These are phyloP conservation scores for Penicillium paxilli DNA, from an alignment of 495 filamentous ascomycete genomes.

Conservation along the genomic window DNA sequence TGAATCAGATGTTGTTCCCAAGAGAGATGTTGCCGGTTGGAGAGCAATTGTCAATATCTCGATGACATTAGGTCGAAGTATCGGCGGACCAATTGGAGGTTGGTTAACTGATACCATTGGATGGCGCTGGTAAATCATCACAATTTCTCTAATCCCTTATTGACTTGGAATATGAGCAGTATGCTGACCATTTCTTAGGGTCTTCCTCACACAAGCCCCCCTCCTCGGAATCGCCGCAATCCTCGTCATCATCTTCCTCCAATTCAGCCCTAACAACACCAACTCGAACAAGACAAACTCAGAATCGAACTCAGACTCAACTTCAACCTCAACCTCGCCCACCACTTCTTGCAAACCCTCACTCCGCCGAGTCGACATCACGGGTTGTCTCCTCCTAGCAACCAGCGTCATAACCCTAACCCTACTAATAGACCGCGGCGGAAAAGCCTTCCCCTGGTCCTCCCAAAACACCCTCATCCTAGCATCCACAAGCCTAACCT, in stretches of 20 bases:
- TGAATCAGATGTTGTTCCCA: not conserved
- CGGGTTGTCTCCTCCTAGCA: not conserved
- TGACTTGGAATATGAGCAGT: too few species aligned
- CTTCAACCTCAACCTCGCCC: too few species aligned
- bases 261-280: not conserved
- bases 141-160: not conserved
- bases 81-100: conserved; percentile 1
- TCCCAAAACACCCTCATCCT: not conserved
- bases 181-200: not conserved
- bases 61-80: not conserved
- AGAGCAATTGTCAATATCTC: conserved; percentile 1
- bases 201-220: not conserved
- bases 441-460: not conserved
- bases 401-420: not conserved
- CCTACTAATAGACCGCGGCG: not conserved
- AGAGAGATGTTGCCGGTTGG: not conserved
- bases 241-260: not conserved
- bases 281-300: not conserved
- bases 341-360: too few species aligned
- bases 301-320: not conserved
- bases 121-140: not conserved
- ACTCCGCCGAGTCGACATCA: not conserved
- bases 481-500: not conserved
- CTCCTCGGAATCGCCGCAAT: not conserved
- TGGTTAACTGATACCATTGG: not conserved